Conservation (phyloP, 495 filamentous ascomycete genomes). For the Penicillium cinerascens region DNA sequence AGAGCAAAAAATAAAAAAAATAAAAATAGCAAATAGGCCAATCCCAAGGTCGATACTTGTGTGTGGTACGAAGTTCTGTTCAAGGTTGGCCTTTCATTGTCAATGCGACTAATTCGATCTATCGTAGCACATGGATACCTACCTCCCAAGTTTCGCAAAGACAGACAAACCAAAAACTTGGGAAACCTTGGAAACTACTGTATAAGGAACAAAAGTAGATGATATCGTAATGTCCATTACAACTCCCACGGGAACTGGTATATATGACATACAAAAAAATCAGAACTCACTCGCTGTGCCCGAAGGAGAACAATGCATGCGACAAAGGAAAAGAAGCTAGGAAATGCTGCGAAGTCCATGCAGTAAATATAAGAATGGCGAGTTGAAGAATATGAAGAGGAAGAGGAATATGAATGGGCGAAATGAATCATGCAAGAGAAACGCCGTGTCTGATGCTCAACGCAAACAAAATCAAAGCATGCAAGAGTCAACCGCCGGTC, state of each 20-base stretch:
- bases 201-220: not conserved
- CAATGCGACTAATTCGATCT: not conserved
- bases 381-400: not conserved
- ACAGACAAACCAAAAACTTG: too few relatives aligned
- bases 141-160: not conserved
- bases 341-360: not conserved
- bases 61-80: not conserved
- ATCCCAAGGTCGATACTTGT: not conserved
- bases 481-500: slow-evolving; percentile 13
- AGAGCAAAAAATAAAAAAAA: too few relatives aligned
- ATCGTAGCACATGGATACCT: not conserved
- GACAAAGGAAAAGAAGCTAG: slow-evolving; percentile 11
- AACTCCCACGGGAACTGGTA: slow-evolving; percentile 13
- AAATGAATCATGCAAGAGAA: slow-evolving; percentile 19
- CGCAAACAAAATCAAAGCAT: slow-evolving; percentile 9
- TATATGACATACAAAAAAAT: slow-evolving; percentile 29
- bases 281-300: slow-evolving; percentile 40
- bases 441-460: slow-evolving; percentile 31
- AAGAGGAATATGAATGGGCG: slow-evolving; percentile 5
- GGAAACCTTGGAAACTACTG: too few relatives aligned
- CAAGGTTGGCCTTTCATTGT: not conserved
- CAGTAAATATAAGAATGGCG: not conserved
- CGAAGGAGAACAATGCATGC: slow-evolving; percentile 30
- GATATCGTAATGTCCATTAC: slow-evolving; percentile 22
- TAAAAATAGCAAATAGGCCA: not conserved